A percentile compares a stretch with the other conserved stretches of the same genome.
Conservation (phyloP, 306 rosid species). For the Citrullus amarus region DNA sequence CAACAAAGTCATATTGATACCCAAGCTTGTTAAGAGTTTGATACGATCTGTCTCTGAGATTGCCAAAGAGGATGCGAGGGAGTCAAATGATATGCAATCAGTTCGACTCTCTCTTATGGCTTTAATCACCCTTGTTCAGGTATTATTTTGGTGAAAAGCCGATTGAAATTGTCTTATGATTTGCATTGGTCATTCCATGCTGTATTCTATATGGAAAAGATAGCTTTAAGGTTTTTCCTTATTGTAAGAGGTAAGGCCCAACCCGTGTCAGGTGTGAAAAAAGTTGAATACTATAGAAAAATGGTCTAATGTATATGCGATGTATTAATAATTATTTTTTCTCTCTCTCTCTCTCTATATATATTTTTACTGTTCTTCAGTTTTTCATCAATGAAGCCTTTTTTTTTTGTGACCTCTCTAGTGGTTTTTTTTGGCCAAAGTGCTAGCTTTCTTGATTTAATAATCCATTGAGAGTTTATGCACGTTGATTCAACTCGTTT, state of each 20-base stretch:
- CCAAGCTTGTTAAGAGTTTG: slow-evolving; percentile 62
- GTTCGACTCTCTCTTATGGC: slow-evolving; percentile 68
- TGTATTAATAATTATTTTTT: neutral
- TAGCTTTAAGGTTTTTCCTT: neutral
- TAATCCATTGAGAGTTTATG: neutral
- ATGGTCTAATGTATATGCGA: neutral
- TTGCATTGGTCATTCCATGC: neutral
- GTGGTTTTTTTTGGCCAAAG: neutral
- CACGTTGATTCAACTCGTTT: neutral
- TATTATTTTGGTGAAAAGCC: slow-evolving; percentile 15
- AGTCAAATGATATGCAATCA: slow-evolving; percentile 55
- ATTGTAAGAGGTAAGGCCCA: neutral
- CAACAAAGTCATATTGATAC: slow-evolving; percentile 55
- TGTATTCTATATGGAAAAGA: neutral
- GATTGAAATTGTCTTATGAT: neutral
- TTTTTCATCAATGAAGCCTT: neutral
- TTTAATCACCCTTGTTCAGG: slow-evolving; percentile 83
- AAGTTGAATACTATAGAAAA: neutral
- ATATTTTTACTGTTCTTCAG: neutral
- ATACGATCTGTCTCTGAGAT: slow-evolving; percentile 58
- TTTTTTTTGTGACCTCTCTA: neutral
- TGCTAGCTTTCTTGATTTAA: neutral
- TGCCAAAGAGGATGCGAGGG: slow-evolving; percentile 49
- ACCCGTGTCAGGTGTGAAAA: neutral
- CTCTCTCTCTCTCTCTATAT: no score